Percentiles rank a stretch among this genome's conserved stretches.
Evolutionary conservation across 306 rosid genomes (phyloP).

Genomic region (Luffa acutangula): DNA sequence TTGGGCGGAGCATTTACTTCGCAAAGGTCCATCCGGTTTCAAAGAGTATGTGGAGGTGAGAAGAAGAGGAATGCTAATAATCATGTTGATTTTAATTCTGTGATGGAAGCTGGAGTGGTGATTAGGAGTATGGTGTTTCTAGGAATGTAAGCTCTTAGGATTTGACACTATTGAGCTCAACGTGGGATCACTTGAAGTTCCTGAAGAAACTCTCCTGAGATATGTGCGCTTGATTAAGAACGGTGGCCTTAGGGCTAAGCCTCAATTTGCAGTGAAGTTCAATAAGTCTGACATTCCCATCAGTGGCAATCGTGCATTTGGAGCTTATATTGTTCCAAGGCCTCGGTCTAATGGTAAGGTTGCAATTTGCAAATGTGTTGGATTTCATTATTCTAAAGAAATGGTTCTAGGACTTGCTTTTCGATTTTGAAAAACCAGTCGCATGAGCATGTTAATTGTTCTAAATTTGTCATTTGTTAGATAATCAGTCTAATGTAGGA

Average conservation of each 20-base stretch:
- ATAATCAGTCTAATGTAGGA: background rate
- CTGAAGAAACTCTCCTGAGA: constrained; percentile 79
- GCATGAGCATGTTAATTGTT: background rate
- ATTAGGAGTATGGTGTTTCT: background rate
- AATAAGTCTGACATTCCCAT: constrained; percentile 70
- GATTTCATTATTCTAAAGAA: background rate
- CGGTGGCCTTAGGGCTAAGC: constrained; percentile 65
- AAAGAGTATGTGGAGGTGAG: constrained; percentile 66
- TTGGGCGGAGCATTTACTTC: constrained; percentile 75
- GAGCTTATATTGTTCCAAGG: constrained; percentile 56
- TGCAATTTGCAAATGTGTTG: background rate
- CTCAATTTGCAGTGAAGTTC: constrained; percentile 63
- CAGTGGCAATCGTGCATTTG: constrained; percentile 62
- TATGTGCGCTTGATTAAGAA: constrained; percentile 70
- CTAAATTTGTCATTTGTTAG: background rate
- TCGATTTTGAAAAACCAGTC: background rate
- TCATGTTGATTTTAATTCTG: background rate
- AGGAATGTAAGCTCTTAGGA: constrained; percentile 90
- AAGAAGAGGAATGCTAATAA: background rate
- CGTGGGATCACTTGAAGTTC: constrained; percentile 53
- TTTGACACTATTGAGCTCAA: constrained; percentile 77
- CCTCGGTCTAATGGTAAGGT: constrained; percentile 70
- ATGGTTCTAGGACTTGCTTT: background rate
- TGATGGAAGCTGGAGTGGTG: background rate
- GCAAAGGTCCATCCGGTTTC: constrained; percentile 64